Conservation (phyloP, 495 filamentous ascomycete genomes). For the Glarea lozoyensis region DNA sequence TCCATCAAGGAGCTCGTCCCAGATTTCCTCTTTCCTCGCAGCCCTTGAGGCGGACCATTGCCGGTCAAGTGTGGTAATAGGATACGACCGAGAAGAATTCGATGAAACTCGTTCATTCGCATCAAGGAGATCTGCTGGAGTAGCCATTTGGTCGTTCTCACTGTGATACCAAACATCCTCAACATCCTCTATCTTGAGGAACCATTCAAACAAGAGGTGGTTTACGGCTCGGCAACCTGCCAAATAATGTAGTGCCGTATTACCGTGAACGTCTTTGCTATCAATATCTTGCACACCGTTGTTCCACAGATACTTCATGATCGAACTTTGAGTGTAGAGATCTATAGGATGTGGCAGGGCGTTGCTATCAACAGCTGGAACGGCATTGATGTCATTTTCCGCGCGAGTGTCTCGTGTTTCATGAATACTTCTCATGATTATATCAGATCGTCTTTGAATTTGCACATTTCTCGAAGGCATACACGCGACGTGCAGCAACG, state of each 20-base stretch:
- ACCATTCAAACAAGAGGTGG: slow-evolving; percentile 5
- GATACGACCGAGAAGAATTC: no score
- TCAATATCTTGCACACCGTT: slow-evolving; percentile 3
- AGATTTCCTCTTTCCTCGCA: no score
- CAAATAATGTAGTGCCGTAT: slow-evolving; percentile 13
- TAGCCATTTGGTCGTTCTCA: neutral
- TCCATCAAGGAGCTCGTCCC: no score
- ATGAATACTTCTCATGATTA: slow-evolving; percentile 9
- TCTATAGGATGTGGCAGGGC: neutral
- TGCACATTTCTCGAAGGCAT: slow-evolving; percentile 3
- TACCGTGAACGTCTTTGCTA: slow-evolving; percentile 9
- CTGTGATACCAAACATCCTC: neutral
- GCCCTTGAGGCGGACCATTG: no score
- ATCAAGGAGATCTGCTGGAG: no score
- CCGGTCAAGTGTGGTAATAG: no score
- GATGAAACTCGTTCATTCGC: no score
- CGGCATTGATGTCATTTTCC: slow-evolving; percentile 5
- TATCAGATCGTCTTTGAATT: slow-evolving; percentile 4
- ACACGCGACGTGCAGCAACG: slow-evolving; percentile 12
- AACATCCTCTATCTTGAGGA: slow-evolving; percentile 1
- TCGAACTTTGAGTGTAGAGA: neutral
- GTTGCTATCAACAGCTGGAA: no score
- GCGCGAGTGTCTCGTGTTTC: slow-evolving; percentile 11
- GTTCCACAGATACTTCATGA: slow-evolving; percentile 10
- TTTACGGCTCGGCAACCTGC: slow-evolving; percentile 7